Base-by-base conservation (phyloP, 2,329 filamentous ascomycete genomes). In the Bipolaris oryzae region DNA sequence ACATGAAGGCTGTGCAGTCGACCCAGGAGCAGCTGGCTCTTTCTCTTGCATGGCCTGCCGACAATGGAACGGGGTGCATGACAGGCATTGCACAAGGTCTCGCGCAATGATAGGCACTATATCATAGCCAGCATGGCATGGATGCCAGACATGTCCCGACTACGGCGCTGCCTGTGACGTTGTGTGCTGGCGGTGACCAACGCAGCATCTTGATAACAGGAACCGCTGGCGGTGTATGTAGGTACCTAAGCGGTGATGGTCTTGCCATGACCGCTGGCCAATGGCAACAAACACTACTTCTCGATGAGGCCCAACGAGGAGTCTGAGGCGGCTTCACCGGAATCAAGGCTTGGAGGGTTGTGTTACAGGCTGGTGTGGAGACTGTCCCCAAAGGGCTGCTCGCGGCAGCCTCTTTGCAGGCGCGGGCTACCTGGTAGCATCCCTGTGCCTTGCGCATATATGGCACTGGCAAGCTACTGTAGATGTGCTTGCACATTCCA, bases 311-410 rank as follows among this genome's bases (percentile, higher is more conserved):
- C 53, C 56, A 58, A 28, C 55, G 44, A 43, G 55, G 54, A 56
- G 55, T 62, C 50, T 53, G 56, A 62, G 60, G 49, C 42, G 57
- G 49, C 57, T 60, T 69, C 62, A 69, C 67, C 70, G 70, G 67
- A 69, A 58, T 45, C 54, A 61, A 55, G 58, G 56, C 56, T 46
- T 51, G 54, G 44, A 37, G 28, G 55, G 58, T 43, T 66, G 69
- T 71, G 67, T 63, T 50, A 74, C 70, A 58, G 48, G 28, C 50
- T n/a, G 41, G 42, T 50, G 48, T 58, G 50, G 59, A 45, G 42
- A 50, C 48, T 44, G 42, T 35, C 37, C 48, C 58, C 58, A 66
- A 57, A 55, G 58, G 62, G 62, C 31, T 61, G 53, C 51, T 58
- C 51, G 51, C 66, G 62, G 55, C 52, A 61, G 57, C 58, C 58